phyloP scores from a whole-genome alignment of 495 filamentous ascomycete species.

The Penicillium dipodomyicola region DNA sequence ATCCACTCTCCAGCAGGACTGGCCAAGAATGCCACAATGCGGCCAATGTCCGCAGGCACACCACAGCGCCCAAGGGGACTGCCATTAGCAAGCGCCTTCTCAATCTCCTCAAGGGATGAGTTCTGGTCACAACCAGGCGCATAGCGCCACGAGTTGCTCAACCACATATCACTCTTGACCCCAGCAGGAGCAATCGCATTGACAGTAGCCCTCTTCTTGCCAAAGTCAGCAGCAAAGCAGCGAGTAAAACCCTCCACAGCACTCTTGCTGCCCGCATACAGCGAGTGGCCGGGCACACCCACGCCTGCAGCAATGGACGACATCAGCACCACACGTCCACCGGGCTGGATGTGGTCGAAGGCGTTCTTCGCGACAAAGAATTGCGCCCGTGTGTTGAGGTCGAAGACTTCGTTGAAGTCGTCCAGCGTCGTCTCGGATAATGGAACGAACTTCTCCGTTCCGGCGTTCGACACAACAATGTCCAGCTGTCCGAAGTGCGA shows the following conservation, averaged over 20 bases:
- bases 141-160: constrained; percentile 64
- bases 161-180: constrained; percentile 78
- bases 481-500: constrained; percentile 66
- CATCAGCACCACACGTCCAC: constrained; percentile 63
- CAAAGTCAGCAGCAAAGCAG: constrained; percentile 71
- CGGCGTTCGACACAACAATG: constrained; percentile 66
- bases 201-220: constrained; percentile 69
- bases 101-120: constrained; percentile 42
- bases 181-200: constrained; percentile 75
- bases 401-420: constrained; percentile 74
- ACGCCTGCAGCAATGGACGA: constrained; percentile 54
- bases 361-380: constrained; percentile 82
- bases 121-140: constrained; percentile 47
- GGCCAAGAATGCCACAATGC: constrained; percentile 55
- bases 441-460: constrained; percentile 46
- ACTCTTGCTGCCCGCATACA: constrained; percentile 76
- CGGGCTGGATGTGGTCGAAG: constrained; percentile 61
- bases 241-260: constrained; percentile 77
- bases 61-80: constrained; percentile 55
- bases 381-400: constrained; percentile 72
- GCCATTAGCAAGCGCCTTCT: constrained; percentile 38
- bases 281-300: constrained; percentile 67
- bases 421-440: constrained; percentile 69
- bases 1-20: constrained; percentile 60
- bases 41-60: constrained; percentile 56